A percentile compares a stretch with the other conserved stretches of the same genome.
Evolutionary conservation across 2,329 filamentous ascomycete genomes (phyloP).

Genomic region (Helotiales sp.): DNA sequence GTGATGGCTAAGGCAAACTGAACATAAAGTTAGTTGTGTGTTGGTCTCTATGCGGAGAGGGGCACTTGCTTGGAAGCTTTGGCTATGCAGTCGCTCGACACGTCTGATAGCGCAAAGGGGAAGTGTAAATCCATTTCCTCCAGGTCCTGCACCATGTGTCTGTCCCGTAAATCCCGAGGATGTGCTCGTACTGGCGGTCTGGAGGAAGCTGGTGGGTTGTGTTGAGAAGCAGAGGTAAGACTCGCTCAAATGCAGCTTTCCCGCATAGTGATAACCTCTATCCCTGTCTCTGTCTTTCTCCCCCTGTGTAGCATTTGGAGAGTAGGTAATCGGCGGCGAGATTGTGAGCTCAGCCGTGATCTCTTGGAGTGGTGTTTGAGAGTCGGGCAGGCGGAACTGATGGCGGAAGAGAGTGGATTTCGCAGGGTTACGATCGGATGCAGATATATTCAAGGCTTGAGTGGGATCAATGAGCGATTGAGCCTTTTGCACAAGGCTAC

Average conservation of each 20-base stretch:
- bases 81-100: constrained; percentile 91
- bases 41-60: background rate
- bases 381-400: constrained; percentile 92
- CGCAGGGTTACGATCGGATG: constrained; percentile 80
- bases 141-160: constrained; percentile 89
- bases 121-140: constrained; percentile 94
- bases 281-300: constrained; percentile 70
- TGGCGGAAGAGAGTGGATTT: constrained; percentile 93
- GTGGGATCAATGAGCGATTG: constrained; percentile 93
- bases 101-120: constrained; percentile 89
- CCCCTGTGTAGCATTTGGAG: constrained; percentile 66
- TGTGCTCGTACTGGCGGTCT: constrained; percentile 76
- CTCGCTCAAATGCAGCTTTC: constrained; percentile 92
- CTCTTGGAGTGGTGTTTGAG: constrained; percentile 92
- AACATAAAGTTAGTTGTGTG: constrained; percentile 30
- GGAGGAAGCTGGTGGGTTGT: constrained; percentile 83
- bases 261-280: constrained; percentile 85
- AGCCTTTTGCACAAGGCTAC: constrained; percentile 91
- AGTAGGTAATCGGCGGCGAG: constrained; percentile 57
- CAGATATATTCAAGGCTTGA: constrained; percentile 73
- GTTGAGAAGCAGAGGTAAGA: constrained; percentile 97
- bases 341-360: constrained; percentile 96
- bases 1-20: constrained; percentile 92
- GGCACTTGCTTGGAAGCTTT: constrained; percentile 71
- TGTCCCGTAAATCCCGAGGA: constrained; percentile 89